Percentiles rank a stretch among this genome's conserved stretches.
Evolutionary conservation across 2,329 filamentous ascomycete species (phyloP).

Genomic region (Colletotrichum tropicale): DNA sequence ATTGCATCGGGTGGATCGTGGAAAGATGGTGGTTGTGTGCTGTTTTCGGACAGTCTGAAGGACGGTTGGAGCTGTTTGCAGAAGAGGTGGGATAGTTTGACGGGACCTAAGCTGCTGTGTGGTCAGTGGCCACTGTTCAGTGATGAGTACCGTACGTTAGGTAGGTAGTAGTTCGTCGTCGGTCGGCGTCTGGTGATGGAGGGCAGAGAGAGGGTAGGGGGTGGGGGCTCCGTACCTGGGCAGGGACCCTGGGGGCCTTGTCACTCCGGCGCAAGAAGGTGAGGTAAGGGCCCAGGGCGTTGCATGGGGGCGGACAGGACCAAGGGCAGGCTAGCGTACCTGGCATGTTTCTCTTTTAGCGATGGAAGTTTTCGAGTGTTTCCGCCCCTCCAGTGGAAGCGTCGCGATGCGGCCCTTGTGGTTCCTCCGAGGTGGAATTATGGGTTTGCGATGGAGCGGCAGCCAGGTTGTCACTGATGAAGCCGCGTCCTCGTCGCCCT

Average conservation of each 20-base stretch:
- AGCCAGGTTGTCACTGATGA: background rate
- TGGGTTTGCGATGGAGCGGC: background rate
- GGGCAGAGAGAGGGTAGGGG: background rate
- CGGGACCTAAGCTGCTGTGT: background rate
- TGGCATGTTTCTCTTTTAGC: conserved; percentile 18
- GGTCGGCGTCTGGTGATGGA: background rate
- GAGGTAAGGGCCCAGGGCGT: background rate
- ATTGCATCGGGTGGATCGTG: conserved; percentile 3
- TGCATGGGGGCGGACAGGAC: background rate
- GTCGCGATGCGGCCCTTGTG: background rate
- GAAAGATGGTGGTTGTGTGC: background rate
- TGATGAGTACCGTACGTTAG: background rate
- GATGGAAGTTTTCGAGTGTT: conserved; percentile 19
- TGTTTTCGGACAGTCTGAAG: background rate
- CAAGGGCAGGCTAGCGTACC: conserved; percentile 1
- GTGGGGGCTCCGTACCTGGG: background rate
- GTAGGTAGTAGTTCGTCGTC: background rate
- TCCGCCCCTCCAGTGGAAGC: conserved; percentile 14
- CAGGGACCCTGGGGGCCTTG: background rate
- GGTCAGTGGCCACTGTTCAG: background rate
- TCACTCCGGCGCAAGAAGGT: background rate
- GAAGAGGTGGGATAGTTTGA: background rate
- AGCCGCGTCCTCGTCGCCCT: background rate
- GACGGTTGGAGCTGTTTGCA: background rate
- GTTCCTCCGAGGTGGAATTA: background rate